Conservation (phyloP, 225 moss, liverwort and hornwort species). For the Straminergon stramineum region DNA sequence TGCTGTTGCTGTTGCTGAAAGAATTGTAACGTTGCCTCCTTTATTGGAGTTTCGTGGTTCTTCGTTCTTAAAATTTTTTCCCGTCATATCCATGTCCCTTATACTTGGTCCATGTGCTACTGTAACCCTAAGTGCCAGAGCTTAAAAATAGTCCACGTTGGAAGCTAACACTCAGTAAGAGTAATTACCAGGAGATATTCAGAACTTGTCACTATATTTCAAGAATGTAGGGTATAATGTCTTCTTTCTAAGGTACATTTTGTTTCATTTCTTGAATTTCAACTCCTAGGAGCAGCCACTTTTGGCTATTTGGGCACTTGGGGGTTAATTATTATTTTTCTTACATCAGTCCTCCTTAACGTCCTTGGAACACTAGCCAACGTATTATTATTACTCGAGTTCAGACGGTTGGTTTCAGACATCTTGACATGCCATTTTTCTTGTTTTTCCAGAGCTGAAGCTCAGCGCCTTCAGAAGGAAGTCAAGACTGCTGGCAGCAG, state of each 20-base stretch:
- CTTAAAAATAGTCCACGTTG: not conserved
- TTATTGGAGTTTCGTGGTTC: not conserved
- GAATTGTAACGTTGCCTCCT: not conserved
- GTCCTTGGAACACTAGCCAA: not conserved
- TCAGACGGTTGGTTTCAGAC: not conserved
- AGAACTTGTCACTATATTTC: not conserved
- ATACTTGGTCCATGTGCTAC: not conserved
- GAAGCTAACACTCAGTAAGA: not conserved
- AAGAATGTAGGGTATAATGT: not conserved
- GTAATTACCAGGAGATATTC: not conserved
- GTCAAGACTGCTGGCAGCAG: slow-evolving; percentile 26
- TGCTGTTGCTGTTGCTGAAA: not conserved
- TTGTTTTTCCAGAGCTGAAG: slow-evolving; percentile 52
- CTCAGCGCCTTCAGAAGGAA: slow-evolving; percentile 75
- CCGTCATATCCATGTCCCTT: not conserved
- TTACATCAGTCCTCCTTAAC: not conserved
- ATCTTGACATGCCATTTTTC: not conserved
- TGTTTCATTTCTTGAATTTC: not conserved
- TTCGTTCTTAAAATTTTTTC: not conserved
- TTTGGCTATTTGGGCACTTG: not conserved
- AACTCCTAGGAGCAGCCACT: not conserved
- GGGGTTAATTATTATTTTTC: not conserved
- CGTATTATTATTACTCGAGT: not conserved
- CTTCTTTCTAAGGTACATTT: not conserved
- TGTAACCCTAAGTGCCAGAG: not conserved